A percentile compares a stretch with the other conserved stretches of the same genome.
Evolutionary conservation across 495 filamentous ascomycete species (phyloP).

Genomic region (Penicillium herquei): DNA sequence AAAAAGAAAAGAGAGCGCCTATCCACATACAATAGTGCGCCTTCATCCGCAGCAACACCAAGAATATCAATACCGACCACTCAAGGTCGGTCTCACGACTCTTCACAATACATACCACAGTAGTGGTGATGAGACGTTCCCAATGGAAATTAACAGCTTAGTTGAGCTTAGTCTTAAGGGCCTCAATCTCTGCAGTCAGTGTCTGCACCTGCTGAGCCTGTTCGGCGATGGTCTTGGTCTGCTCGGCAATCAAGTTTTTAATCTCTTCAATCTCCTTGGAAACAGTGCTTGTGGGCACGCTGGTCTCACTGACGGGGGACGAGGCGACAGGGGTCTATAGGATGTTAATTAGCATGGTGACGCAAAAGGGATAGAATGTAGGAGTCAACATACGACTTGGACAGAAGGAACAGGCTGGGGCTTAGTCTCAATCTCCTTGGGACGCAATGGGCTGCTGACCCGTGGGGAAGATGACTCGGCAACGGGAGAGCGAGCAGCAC

Average conservation of each 20-base stretch:
- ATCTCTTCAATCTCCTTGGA: conserved; percentile 44
- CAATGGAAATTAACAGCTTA: conserved; percentile 13
- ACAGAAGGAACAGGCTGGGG: conserved; percentile 9
- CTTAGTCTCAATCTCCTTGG: conserved; percentile 30
- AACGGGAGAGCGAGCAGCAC: conserved; percentile 30
- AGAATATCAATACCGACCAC: background rate
- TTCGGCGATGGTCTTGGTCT: conserved; percentile 44
- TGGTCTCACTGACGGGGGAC: conserved; percentile 22
- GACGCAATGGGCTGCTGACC: conserved; percentile 36
- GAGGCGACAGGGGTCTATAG: conserved; percentile 7
- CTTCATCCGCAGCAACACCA: conserved; percentile 15
- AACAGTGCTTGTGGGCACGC: conserved; percentile 22
- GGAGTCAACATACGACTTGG: background rate
- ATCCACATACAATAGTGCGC: conserved; percentile 23
- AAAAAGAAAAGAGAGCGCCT: conserved; percentile 19
- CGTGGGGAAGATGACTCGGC: conserved; percentile 29
- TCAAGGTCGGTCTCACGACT: background rate
- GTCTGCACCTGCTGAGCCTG: conserved; percentile 46
- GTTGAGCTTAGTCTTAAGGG: conserved; percentile 44
- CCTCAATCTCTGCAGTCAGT: conserved; percentile 45
- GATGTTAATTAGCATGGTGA: conserved; percentile 19
- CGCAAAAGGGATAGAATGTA: background rate
- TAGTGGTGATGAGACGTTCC: conserved; percentile 4
- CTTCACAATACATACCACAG: conserved; percentile 6
- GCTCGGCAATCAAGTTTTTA: conserved; percentile 43